A percentile compares a stretch with the other conserved stretches of the same genome.
These are phyloP conservation scores for Colletotrichum tamarilloi DNA, from an alignment of 2,329 filamentous ascomycete genomes.

Conservation along the genomic window DNA sequence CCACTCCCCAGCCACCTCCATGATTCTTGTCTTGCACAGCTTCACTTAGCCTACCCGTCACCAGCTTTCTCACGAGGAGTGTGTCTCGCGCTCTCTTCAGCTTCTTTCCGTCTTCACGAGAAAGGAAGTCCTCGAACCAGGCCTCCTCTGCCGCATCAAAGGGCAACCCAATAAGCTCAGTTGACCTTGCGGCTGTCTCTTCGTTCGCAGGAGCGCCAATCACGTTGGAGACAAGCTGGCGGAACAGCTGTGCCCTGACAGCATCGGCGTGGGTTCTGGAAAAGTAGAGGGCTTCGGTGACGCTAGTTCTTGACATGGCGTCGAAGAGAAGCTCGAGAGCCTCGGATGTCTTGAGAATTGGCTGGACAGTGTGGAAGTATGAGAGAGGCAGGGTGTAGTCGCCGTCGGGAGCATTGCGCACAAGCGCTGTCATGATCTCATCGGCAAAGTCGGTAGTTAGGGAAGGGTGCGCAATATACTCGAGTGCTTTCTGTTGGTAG, in stretches of 20 bases:
- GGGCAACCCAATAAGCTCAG: conserved; percentile 79
- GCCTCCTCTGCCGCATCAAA: conserved; percentile 76
- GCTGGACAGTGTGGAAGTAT: conserved; percentile 82
- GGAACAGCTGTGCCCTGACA: conserved; percentile 73
- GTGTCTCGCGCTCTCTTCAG: conserved; percentile 77
- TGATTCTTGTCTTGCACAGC: conserved; percentile 55
- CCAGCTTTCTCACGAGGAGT: conserved; percentile 78
- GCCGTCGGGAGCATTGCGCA: conserved; percentile 67
- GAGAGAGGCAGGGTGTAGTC: conserved; percentile 77
- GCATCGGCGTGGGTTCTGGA: conserved; percentile 72
- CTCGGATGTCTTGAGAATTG: conserved; percentile 72
- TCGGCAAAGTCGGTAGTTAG: conserved; percentile 85
- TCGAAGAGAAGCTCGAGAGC: conserved; percentile 76
- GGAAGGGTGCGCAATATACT: conserved; percentile 82
- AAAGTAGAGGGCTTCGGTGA: conserved; percentile 81
- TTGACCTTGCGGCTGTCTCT: conserved; percentile 64
- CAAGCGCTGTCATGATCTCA: conserved; percentile 79
- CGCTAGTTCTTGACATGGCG: conserved; percentile 73
- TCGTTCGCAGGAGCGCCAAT: conserved; percentile 54
- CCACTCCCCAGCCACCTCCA: conserved; percentile 59
- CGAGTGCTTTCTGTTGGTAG: conserved; percentile 69
- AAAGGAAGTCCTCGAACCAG: conserved; percentile 79
- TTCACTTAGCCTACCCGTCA: conserved; percentile 69
- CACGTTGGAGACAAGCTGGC: conserved; percentile 71
- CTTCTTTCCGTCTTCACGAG: conserved; percentile 71